phyloP scores from a whole-genome alignment of 1,284 basidiomycete genomes.

The Cutaneotrichosporon arboriforme region DNA sequence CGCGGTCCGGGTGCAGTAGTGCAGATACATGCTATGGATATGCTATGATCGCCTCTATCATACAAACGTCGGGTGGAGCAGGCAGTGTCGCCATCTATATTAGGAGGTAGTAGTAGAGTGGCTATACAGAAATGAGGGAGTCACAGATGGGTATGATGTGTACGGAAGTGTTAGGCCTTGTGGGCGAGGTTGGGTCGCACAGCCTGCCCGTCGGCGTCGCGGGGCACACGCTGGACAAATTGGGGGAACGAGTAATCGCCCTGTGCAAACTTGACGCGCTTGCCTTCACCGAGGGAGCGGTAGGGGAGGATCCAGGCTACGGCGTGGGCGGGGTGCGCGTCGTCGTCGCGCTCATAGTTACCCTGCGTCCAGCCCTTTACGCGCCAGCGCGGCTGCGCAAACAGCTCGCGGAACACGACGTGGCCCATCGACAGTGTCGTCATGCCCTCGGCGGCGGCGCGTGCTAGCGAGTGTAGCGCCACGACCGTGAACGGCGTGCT shows the following conservation, averaged over 20 bases:
- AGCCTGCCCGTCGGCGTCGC: neutral
- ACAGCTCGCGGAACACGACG: constrained; percentile 65
- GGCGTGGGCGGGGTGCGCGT: neutral
- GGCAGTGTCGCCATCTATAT: too few species aligned
- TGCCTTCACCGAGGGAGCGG: constrained; percentile 39
- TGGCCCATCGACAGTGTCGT: constrained; percentile 76
- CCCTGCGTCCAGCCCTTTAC: constrained; percentile 31
- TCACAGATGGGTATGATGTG: too few species aligned
- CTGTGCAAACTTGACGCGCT: constrained; percentile 37
- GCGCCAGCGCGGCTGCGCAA: constrained; percentile 47
- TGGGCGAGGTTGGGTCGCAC: too few species aligned
- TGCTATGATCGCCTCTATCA: too few species aligned
- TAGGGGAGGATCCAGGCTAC: constrained; percentile 38
- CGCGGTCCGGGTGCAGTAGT: too few species aligned
- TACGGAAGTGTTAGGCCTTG: too few species aligned
- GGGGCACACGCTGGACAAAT: constrained; percentile 13
- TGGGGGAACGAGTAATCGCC: constrained; percentile 40
- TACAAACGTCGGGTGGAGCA: too few species aligned
- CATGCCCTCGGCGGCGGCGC: constrained; percentile 63
- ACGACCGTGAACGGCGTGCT: constrained; percentile 39
- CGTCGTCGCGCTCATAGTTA: constrained; percentile 25
- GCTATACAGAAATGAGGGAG: too few species aligned
- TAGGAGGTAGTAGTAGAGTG: too few species aligned
- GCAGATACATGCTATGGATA: too few species aligned
- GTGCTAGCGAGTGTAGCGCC: constrained; percentile 57